Percentiles rank a stretch among this genome's conserved stretches.
phyloP scores from a whole-genome alignment of 768 basidiomycete genomes.

The Coprinopsis strossmayeri region DNA sequence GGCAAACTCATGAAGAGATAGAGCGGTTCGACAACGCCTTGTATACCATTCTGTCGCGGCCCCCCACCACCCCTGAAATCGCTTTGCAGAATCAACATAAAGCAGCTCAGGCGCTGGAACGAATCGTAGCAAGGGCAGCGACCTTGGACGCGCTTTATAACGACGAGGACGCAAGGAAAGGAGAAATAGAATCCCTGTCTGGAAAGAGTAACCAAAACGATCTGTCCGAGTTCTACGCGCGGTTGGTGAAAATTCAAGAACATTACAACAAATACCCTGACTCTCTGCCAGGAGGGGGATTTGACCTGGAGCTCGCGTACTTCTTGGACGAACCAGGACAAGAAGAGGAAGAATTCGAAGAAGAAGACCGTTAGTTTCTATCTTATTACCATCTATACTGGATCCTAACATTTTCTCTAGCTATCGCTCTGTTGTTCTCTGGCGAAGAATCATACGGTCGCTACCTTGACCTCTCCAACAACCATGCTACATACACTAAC shows the following conservation, averaged over 20 bases:
- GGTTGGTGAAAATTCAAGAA: conserved; percentile 94
- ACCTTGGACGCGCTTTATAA: conserved; percentile 69
- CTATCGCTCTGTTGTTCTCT: conserved; percentile 81
- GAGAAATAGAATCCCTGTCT: conserved; percentile 62
- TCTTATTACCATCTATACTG: background rate
- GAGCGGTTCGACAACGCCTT: conserved; percentile 88
- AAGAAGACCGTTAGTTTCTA: conserved; percentile 77
- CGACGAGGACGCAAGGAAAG: conserved; percentile 65
- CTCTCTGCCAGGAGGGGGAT: conserved; percentile 61
- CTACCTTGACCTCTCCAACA: conserved; percentile 87
- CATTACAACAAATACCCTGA: conserved; percentile 97
- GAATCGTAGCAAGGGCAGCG: conserved; percentile 63
- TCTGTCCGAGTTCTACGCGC: conserved; percentile 90
- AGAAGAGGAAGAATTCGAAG: conserved; percentile 71
- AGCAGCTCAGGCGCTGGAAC: conserved; percentile 82
- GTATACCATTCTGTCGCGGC: conserved; percentile 74
- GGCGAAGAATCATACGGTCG: conserved; percentile 95
- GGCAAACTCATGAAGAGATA: conserved; percentile 92
- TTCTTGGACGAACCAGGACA: conserved; percentile 74
- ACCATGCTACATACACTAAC: conserved; percentile 87
- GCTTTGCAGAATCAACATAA: conserved; percentile 79
- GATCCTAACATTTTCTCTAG: conserved; percentile 31
- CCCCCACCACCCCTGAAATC: conserved; percentile 53
- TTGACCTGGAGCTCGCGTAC: conserved; percentile 78
- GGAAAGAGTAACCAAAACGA: conserved; percentile 56